A percentile compares a stretch with the other conserved stretches of the same genome.
Evolutionary conservation across 768 basidiomycete genomes (phyloP).

Genomic region (Tricholoma matsutake): DNA sequence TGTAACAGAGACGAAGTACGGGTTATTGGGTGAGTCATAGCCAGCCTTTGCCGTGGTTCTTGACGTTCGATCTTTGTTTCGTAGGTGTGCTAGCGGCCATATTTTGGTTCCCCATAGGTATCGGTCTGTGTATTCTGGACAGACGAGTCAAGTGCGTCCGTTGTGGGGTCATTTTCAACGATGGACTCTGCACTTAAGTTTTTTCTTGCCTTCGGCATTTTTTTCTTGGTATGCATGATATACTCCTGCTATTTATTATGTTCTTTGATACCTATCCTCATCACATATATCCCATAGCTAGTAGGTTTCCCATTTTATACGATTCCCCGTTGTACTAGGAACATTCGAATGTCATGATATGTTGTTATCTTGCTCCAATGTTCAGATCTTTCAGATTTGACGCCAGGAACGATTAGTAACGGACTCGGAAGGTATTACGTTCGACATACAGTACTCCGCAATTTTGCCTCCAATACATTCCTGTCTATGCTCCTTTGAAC

Average conservation of each 20-base stretch:
- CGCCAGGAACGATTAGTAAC: too few species aligned
- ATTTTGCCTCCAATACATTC: slow-evolving; percentile 28
- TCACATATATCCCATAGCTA: too few species aligned
- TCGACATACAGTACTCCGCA: not conserved
- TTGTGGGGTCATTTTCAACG: slow-evolving; percentile 42
- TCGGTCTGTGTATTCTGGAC: slow-evolving; percentile 77
- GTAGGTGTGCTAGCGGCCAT: slow-evolving; percentile 78
- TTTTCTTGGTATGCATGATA: not conserved
- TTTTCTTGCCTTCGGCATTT: not conserved
- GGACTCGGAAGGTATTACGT: too few species aligned
- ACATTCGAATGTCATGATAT: too few species aligned
- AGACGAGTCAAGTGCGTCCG: slow-evolving; percentile 61
- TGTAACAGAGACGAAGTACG: slow-evolving; percentile 57
- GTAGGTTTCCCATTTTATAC: too few species aligned
- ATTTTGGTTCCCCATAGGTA: slow-evolving; percentile 83
- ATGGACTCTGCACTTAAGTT: slow-evolving; percentile 39
- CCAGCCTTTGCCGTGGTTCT: slow-evolving; percentile 1
- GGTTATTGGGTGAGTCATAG: slow-evolving; percentile 57
- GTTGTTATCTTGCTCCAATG: too few species aligned
- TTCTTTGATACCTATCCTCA: not conserved
- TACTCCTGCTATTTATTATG: not conserved
- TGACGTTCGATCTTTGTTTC: slow-evolving; percentile 2
- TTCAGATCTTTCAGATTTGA: too few species aligned
- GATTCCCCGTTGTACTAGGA: too few species aligned
- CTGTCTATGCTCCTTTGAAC: slow-evolving; percentile 51